A percentile compares a stretch with the other conserved stretches of the same genome.
Evolutionary conservation across 345 rosid genomes (phyloP).

Genomic region (Dimocarpus longan): DNA sequence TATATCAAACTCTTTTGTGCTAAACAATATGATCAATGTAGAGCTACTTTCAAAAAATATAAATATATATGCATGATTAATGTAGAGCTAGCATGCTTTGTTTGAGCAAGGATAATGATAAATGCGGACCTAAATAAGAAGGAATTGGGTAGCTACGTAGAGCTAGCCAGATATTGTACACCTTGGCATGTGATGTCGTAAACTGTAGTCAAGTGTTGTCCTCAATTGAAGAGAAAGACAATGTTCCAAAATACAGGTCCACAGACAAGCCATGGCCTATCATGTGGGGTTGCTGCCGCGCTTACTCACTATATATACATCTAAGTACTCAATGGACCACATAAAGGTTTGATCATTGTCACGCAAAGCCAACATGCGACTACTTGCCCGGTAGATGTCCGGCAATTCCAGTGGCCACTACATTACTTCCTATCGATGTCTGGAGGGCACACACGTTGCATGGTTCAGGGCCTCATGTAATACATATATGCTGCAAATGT

Average conservation of each 20-base stretch:
- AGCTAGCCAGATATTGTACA: neutral
- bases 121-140: neutral
- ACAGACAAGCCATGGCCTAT: conserved; percentile 31
- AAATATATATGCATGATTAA: neutral
- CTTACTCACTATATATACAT: neutral
- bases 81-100: neutral
- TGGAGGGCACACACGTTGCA: neutral
- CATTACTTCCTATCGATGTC: conserved; percentile 18
- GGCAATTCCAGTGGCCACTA: conserved; percentile 42
- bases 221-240: conserved; percentile 14
- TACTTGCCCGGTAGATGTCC: conserved; percentile 47
- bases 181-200: conserved; percentile 20
- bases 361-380: conserved; percentile 1
- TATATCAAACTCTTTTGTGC: too few relatives aligned
- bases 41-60: too few relatives aligned
- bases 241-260: conserved; percentile 14
- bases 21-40: too few relatives aligned
- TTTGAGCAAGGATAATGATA: neutral
- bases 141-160: too few relatives aligned
- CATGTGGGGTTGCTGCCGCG: conserved; percentile 37
- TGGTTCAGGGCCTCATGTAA: neutral
- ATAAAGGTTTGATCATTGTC: conserved; percentile 21
- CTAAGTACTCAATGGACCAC: conserved; percentile 5
- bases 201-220: conserved; percentile 23
- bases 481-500: too few relatives aligned